A percentile compares a stretch with the other conserved stretches of the same genome.
phyloP scores from a whole-genome alignment of 805 yeast genomes.

The Suhomyces canberraensis region DNA sequence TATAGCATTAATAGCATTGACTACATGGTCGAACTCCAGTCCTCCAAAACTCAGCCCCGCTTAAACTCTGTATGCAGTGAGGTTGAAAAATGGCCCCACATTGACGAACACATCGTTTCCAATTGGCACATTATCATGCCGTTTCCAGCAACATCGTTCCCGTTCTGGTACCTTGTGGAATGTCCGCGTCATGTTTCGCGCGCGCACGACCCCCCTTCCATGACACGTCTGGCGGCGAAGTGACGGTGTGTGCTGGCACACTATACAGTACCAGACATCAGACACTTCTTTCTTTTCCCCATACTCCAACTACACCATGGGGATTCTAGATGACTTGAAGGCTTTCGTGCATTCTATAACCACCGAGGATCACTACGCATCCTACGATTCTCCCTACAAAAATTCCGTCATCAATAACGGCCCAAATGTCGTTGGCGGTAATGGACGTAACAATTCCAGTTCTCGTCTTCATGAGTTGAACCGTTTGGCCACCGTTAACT shows the following conservation, averaged over 20 bases:
- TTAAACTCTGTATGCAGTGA: too few relatives aligned
- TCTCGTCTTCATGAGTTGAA: constrained; percentile 38
- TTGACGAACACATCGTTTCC: too few relatives aligned
- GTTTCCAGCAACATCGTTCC: too few relatives aligned
- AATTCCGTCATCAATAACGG: constrained; percentile 16
- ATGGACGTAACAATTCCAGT: constrained; percentile 19
- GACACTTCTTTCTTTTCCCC: too few relatives aligned
- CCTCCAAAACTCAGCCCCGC: too few relatives aligned
- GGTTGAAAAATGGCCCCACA: too few relatives aligned
- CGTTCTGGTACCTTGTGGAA: too few relatives aligned
- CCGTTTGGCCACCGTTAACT: constrained; percentile 19
- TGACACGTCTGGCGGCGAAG: neutral
- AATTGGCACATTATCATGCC: too few relatives aligned
- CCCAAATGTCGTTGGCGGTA: constrained; percentile 12
- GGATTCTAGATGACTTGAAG: constrained; percentile 29
- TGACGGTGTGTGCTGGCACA: neutral
- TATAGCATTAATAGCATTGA: too few relatives aligned
- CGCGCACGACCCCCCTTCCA: neutral
- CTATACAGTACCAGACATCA: neutral
- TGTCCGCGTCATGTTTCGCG: too few relatives aligned
- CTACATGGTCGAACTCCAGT: too few relatives aligned
- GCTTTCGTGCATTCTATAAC: constrained; percentile 46
- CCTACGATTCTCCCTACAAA: constrained; percentile 41
- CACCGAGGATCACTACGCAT: constrained; percentile 59
- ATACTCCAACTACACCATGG: constrained; percentile 24